Evolutionary conservation across 2,329 filamentous ascomycete species (phyloP).

Genomic region (Coniochaeta prunicola): DNA sequence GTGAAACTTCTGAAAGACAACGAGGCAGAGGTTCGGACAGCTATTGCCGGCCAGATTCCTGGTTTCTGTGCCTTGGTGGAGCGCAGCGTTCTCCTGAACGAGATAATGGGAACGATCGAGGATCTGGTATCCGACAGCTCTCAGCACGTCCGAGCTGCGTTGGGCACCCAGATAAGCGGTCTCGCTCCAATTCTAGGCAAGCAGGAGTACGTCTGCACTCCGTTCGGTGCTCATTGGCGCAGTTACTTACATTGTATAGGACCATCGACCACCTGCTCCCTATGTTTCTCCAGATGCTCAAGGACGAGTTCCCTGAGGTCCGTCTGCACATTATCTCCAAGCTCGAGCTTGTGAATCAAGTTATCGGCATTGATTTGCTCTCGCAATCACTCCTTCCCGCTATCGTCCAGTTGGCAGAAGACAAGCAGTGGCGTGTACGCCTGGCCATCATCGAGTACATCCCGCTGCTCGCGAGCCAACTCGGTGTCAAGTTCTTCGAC

Average conservation of each 20-base stretch:
- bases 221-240: not conserved
- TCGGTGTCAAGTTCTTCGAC: constrained; percentile 96
- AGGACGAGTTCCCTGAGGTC: constrained; percentile 98
- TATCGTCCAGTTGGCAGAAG: constrained; percentile 94
- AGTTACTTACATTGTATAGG: constrained; percentile 36
- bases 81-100: constrained; percentile 78
- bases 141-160: constrained; percentile 90
- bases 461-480: constrained; percentile 86
- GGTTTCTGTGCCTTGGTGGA: constrained; percentile 92
- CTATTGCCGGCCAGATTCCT: constrained; percentile 94
- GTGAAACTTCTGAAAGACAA: constrained; percentile 97
- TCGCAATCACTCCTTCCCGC: constrained; percentile 95
- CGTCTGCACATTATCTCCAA: constrained; percentile 99
- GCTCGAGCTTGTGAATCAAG: constrained; percentile 95
- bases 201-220: constrained; percentile 63
- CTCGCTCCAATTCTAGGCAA: constrained; percentile 95
- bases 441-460: constrained; percentile 99
- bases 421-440: constrained; percentile 98
- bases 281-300: constrained; percentile 99
- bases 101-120: constrained; percentile 95
- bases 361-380: constrained; percentile 95
- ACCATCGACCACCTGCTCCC: constrained; percentile 94
- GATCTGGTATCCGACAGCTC: constrained; percentile 93
- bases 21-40: constrained; percentile 94
- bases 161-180: constrained; percentile 95